Evolutionary conservation across 352 stramenopile genomes (phyloP), one percentile per base, ranked within the genome.

Genomic region (Phytopythium boreale): DNA sequence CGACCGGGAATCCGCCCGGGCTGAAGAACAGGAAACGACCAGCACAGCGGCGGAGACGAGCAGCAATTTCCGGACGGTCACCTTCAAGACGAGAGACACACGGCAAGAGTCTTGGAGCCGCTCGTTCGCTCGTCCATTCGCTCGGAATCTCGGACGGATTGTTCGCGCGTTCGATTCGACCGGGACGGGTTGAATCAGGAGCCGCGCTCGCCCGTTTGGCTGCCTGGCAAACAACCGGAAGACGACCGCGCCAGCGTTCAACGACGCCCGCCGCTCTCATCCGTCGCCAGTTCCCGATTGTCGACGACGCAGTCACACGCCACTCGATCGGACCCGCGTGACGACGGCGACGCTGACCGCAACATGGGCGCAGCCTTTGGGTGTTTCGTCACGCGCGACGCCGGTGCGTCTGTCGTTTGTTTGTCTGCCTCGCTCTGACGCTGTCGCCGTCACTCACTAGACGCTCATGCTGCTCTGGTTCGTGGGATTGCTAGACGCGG

Each of bases 391-490:
- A 24, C 52, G 31, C 52, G 20, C 31, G 52, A 59, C 3, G 31
- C 7, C 20, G 52, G 52, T 59, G 31, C 19, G 52, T 46, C 12
- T 17, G 31, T 3, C 27, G 7, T 10, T 8, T 46, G 20, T 15
- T 11, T 43, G 52, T 1, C 4, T 17, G 9, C 20, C 8, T 17
- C 10, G 19, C 12, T 17, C 44, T 20, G 47, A 31, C 22, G 24
- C 10, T 2, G 39, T 1, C 10, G 39, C 4, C 22, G 43, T 51
- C 66, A 62, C 20, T 63, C 66, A 22, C 65, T 67, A 26, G 26
- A 60, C 50, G 70, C 69, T 71, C 14, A 20, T 10, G n/a, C 36
- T 34, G 26, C 8, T 22, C 12, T 14, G 10, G 20, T 14, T 27
- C 50, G 29, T 24, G 36, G 2, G 2, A 9, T 47, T 43, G 15